phyloP scores from a whole-genome alignment of 805 yeast species.

The Metschnikowia peoriensis region DNA sequence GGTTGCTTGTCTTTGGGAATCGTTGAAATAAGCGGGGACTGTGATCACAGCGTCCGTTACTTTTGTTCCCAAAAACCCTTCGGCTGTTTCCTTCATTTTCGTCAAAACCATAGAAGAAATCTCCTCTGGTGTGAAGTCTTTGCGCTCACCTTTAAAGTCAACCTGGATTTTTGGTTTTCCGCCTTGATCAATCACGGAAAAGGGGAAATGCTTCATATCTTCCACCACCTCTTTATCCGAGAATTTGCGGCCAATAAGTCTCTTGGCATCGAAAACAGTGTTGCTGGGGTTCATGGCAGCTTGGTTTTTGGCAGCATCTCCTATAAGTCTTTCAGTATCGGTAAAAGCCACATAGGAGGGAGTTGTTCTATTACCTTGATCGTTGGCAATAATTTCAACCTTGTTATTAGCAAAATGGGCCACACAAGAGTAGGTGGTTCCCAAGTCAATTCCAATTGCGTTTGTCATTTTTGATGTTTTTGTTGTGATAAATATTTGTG shows the following conservation, averaged over 20 bases:
- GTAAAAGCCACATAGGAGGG: conserved; percentile 97
- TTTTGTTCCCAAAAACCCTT: background rate
- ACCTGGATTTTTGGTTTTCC: background rate
- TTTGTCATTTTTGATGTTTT: conserved; percentile 14
- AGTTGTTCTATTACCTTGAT: conserved; percentile 97
- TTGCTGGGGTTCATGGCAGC: conserved; percentile 93
- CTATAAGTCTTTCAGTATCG: conserved; percentile 90
- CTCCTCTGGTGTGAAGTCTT: background rate
- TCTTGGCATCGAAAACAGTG: conserved; percentile 93
- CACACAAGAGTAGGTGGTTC: conserved; percentile 97
- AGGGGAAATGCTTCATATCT: background rate
- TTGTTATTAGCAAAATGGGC: conserved; percentile 69
- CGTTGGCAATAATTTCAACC: conserved; percentile 94
- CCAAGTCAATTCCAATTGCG: conserved; percentile 88
- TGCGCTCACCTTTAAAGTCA: background rate
- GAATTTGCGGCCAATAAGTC: conserved; percentile 84
- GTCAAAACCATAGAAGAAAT: background rate
- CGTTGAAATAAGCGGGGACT: background rate
- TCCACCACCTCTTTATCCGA: conserved; percentile 59
- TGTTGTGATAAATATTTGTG: background rate
- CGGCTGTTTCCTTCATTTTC: background rate
- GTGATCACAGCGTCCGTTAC: background rate
- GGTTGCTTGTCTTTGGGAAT: background rate
- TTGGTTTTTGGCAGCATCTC: conserved; percentile 98
- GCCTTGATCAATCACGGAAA: background rate